Evolutionary conservation across 2,329 filamentous ascomycete species (phyloP).

Genomic region (Drechmeria coniospora): DNA sequence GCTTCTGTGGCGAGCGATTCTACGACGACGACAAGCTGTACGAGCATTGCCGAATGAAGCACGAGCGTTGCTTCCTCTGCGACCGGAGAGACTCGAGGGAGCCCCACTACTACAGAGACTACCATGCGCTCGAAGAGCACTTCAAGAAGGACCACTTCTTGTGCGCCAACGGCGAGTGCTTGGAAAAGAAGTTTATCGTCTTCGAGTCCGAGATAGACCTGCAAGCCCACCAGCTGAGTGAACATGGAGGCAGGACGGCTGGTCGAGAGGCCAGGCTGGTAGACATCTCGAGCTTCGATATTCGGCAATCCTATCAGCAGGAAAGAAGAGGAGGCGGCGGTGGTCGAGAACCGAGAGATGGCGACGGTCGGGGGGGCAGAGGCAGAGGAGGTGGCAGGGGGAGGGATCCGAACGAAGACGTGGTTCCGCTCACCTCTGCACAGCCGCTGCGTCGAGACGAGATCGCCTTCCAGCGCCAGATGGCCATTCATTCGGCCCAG

Average conservation of each 20-base stretch:
- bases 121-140: conserved; percentile 71
- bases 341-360: conserved; percentile 26
- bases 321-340: conserved; percentile 29
- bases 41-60: conserved; percentile 80
- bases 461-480: conserved; percentile 77
- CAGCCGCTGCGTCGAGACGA: conserved; percentile 75
- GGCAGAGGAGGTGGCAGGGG: conserved; percentile 39
- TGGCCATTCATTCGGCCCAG: conserved; percentile 80
- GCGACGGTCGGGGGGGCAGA: conserved; percentile 20
- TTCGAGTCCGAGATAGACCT: conserved; percentile 91
- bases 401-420: conserved; percentile 74
- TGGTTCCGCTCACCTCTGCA: conserved; percentile 58
- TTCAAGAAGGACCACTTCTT: conserved; percentile 79
- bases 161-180: conserved; percentile 70
- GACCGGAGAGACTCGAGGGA: conserved; percentile 54
- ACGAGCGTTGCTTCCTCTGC: conserved; percentile 91
- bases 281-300: conserved; percentile 76
- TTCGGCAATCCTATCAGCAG: conserved; percentile 55
- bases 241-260: conserved; percentile 75
- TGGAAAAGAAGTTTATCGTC: conserved; percentile 96
- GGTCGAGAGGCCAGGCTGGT: conserved; percentile 72
- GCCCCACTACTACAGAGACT: conserved; percentile 85
- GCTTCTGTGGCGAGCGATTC: conserved; percentile 81
- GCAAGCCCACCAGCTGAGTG: conserved; percentile 78
- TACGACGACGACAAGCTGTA: conserved; percentile 95